phyloP scores from a whole-genome alignment of 2,329 filamentous ascomycete genomes.

The Tolypocladium sp. region DNA sequence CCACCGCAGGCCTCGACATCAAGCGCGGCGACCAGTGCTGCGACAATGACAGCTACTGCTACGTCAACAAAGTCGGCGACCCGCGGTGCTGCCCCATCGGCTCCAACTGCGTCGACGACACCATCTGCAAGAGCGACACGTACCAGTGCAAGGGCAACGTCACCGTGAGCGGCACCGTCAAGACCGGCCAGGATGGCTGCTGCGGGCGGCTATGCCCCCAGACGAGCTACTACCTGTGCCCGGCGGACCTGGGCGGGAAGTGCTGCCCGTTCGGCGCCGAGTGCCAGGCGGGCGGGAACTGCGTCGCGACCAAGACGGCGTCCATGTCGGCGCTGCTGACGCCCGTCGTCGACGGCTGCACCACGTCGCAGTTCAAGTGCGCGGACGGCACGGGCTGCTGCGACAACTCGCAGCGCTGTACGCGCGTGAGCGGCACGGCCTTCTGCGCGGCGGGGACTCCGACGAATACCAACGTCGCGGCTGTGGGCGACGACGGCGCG shows the following conservation, averaged over 20 bases:
- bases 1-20: slow-evolving; percentile 30
- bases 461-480: slow-evolving; percentile 14
- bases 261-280: slow-evolving; percentile 39
- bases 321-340: slow-evolving; percentile 17
- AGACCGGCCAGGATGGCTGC: slow-evolving; percentile 21
- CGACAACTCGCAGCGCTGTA: slow-evolving; percentile 32
- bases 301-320: slow-evolving; percentile 20
- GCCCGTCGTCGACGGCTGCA: slow-evolving; percentile 31
- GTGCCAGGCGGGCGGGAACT: slow-evolving; percentile 28
- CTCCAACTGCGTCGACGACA: slow-evolving; percentile 28
- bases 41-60: slow-evolving; percentile 34
- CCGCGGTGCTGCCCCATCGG: slow-evolving; percentile 33
- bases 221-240: slow-evolving; percentile 35
- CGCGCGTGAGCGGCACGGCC: slow-evolving; percentile 21
- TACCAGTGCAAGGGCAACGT: slow-evolving; percentile 23
- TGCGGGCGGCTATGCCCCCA: slow-evolving; percentile 29
- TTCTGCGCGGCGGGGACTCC: slow-evolving; percentile 29
- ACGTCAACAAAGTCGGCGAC: slow-evolving; percentile 23
- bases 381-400: slow-evolving; percentile 41
- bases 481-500: slow-evolving; percentile 9
- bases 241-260: slow-evolving; percentile 30
- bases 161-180: slow-evolving; percentile 12
- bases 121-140: slow-evolving; percentile 20
- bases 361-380: slow-evolving; percentile 34
- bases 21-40: slow-evolving; percentile 30